Conservation (phyloP, 1,139 yeast species). For the Komagataea norvegica region DNA sequence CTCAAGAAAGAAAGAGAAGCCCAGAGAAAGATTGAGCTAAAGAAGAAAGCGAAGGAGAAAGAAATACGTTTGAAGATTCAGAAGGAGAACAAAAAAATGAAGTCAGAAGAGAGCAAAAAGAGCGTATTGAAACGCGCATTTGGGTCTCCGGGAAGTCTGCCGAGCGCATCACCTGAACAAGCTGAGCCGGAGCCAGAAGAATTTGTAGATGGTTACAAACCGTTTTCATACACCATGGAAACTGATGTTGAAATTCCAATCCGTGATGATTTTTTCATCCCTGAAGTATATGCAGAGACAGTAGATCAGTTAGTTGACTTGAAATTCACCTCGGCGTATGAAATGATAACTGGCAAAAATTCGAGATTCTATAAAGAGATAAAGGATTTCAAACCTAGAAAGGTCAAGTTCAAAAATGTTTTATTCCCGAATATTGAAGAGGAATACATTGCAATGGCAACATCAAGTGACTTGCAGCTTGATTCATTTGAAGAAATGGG, state of each 20-base stretch:
- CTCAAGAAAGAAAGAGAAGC: conserved; percentile 3
- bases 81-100: conserved; percentile 6
- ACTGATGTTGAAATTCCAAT: conserved; percentile 22
- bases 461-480: conserved; percentile 36
- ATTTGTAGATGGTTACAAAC: conserved; percentile 22
- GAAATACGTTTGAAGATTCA: not conserved
- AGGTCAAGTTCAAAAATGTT: conserved; percentile 24
- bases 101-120: conserved; percentile 8
- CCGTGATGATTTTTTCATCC: conserved; percentile 18
- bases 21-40: conserved; percentile 1
- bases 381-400: conserved; percentile 13
- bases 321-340: conserved; percentile 16
- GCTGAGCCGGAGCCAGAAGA: conserved; percentile 2
- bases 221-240: conserved; percentile 15
- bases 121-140: not conserved
- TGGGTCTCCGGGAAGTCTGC: not conserved
- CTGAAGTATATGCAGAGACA: conserved; percentile 14
- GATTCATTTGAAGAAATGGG: conserved; percentile 75
- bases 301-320: conserved; percentile 2
- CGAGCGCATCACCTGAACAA: not conserved
- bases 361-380: conserved; percentile 15
- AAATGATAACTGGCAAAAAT: conserved; percentile 9
- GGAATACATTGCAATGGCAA: conserved; percentile 26
- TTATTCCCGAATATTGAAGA: conserved; percentile 29
- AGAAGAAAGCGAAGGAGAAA: conserved; percentile 3